Evolutionary conservation across 768 basidiomycete species (phyloP).

Genomic region (Ramaria rubella): DNA sequence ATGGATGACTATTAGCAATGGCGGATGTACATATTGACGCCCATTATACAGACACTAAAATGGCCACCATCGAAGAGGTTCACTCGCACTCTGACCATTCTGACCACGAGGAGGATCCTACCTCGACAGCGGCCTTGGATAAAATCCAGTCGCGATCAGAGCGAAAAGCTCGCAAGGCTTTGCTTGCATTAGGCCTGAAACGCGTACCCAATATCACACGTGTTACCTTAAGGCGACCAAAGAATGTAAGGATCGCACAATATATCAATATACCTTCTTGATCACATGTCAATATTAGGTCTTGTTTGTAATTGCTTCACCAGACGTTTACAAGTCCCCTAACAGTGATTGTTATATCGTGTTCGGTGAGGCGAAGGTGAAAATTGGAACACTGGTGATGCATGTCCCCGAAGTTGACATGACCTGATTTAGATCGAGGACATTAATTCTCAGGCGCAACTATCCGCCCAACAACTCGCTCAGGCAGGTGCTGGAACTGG

Average conservation of each 20-base stretch:
- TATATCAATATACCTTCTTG: not conserved
- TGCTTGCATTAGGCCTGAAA: constrained; percentile 87
- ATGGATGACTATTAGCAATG: not conserved
- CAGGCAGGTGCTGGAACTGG: constrained; percentile 31
- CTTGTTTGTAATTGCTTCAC: constrained; percentile 85
- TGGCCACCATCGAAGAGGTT: constrained; percentile 77
- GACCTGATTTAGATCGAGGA: constrained; percentile 61
- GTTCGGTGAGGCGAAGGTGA: constrained; percentile 93
- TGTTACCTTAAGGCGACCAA: constrained; percentile 90
- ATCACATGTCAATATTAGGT: constrained; percentile 38
- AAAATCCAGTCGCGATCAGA: constrained; percentile 94
- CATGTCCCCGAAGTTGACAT: not conserved
- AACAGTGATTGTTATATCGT: constrained; percentile 99
- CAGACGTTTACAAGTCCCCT: constrained; percentile 96
- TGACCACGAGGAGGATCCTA: constrained; percentile 74
- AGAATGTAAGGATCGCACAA: constrained; percentile 57
- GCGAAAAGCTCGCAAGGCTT: constrained; percentile 92
- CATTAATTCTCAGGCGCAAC: constrained; percentile 72
- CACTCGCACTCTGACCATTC: constrained; percentile 45
- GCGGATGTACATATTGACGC: constrained; percentile 8
- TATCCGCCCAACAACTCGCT: constrained; percentile 74
- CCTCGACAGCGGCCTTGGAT: constrained; percentile 76
- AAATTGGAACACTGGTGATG: constrained; percentile 3
- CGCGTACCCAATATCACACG: constrained; percentile 89
- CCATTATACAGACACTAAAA: constrained; percentile 4